Base-by-base conservation (phyloP, 1,284 basidiomycete genomes). In the Tylopilus orsonianus region DNA sequence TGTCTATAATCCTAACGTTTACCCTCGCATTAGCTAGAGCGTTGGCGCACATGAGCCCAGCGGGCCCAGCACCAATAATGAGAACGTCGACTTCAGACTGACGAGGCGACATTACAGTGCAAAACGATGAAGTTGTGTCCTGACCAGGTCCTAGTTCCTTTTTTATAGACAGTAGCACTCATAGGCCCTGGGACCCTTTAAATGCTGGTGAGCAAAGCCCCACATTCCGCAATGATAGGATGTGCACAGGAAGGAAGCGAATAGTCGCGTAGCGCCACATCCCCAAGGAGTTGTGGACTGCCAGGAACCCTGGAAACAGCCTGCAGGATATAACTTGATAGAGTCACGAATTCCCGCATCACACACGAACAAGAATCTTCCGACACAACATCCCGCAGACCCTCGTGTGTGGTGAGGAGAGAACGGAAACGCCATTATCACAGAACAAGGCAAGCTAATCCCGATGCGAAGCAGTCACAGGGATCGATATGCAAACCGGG, bases 41-140 rank as follows among this genome's bases (percentile, higher is more conserved):
- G 14, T 61, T 64, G 34, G 60, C 60, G 8, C 56, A 57, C 56
- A 55, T 55, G 38, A 64, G 48, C 42, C 79, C 78, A 30, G 77
- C 76, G 18, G 79, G 79, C 4, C 78, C 78, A 24, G 75, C 76
- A 10, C 77, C 76, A 36, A 79, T 67, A 46, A 83, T 67, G 50
- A 83, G 70, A 32, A 82, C 79, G 60, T 83, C 81, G 35, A 80
- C 73, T 33, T 75, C 48, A 10, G 65, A 63, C 7, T 49, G 49
- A 44, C 19, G 52, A 40, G 41, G 49, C 16, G 37, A 10, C 46
- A 54, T 57, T 23, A 16, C 38, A 16, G 34, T 36, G 36, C 39
- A 26, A 18, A 29, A 36, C 9, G 22, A 30, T 19, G 27, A 35
- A 24, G 20, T 34, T n/a, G 47, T 41, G 26, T 29, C 18, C 20